A percentile compares a stretch with the other conserved stretches of the same genome.
phyloP scores from a whole-genome alignment of 2,329 filamentous ascomycete species.

The Trichophyton verrucosum region DNA sequence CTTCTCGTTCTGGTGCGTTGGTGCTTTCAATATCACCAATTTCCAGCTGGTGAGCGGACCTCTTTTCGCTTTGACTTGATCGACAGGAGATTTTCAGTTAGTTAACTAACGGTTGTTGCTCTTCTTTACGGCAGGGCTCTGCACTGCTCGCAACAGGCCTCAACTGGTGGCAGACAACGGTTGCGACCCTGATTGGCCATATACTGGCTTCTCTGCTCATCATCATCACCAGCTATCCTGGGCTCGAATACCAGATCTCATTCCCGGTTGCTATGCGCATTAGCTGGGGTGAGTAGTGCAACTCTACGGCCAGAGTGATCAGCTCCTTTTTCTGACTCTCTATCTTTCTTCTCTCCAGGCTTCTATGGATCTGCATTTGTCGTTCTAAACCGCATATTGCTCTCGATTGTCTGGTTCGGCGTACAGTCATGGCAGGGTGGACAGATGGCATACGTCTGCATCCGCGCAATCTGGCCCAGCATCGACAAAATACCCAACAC shows the following conservation, averaged over 20 bases:
- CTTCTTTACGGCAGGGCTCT: slow-evolving; percentile 20
- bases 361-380: slow-evolving; percentile 30
- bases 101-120: background rate
- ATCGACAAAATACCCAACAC: slow-evolving; percentile 23
- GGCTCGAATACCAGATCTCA: slow-evolving; percentile 34
- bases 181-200: slow-evolving; percentile 21
- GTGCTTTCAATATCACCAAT: slow-evolving; percentile 31
- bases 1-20: slow-evolving; percentile 37
- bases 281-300: slow-evolving; percentile 29
- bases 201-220: slow-evolving; percentile 29
- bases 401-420: slow-evolving; percentile 20
- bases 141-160: slow-evolving; percentile 25
- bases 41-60: slow-evolving; percentile 17
- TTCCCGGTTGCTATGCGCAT: slow-evolving; percentile 33
- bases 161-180: slow-evolving; percentile 24
- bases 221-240: slow-evolving; percentile 27
- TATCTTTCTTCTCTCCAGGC: background rate
- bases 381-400: slow-evolving; percentile 31
- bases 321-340: background rate
- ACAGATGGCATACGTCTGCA: slow-evolving; percentile 32
- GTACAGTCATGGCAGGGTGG: slow-evolving; percentile 28
- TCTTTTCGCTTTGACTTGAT: background rate
- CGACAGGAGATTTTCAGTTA: background rate
- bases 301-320: slow-evolving; percentile 17
- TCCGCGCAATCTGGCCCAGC: slow-evolving; percentile 15